A percentile compares a stretch with the other conserved stretches of the same genome.
These are phyloP conservation scores for Diaporthe destruens DNA, from an alignment of 2,329 filamentous ascomycete genomes.

Conservation along the genomic window DNA sequence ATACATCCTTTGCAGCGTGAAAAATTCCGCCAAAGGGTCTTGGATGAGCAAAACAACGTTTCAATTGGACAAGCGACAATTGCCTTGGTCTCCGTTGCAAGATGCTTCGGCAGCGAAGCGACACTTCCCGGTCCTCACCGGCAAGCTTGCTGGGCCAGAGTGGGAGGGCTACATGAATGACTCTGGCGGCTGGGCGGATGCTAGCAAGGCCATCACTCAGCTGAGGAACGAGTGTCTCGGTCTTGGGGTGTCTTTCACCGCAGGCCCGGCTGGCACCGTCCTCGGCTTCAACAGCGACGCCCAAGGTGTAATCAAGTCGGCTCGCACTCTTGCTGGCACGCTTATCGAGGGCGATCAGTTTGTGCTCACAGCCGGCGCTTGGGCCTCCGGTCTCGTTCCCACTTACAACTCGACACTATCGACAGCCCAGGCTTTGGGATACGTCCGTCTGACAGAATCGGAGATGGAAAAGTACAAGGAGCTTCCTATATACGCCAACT, in stretches of 20 bases:
- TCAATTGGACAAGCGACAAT: background rate
- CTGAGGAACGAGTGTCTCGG: background rate
- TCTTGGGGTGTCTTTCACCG: background rate
- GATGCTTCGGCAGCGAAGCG: background rate
- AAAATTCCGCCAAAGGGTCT: background rate
- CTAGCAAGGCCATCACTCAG: slow-evolving; percentile 4
- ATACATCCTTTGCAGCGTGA: background rate
- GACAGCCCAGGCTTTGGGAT: background rate
- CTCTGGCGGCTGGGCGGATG: background rate
- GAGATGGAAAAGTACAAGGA: slow-evolving; percentile 6
- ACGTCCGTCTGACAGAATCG: slow-evolving; percentile 10
- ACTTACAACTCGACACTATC: slow-evolving; percentile 7
- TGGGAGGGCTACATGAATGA: background rate
- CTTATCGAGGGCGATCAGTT: slow-evolving; percentile 1
- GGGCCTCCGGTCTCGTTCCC: slow-evolving; percentile 6
- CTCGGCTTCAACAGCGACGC: slow-evolving; percentile 16
- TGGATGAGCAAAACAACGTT: slow-evolving; percentile 3
- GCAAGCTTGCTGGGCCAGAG: background rate
- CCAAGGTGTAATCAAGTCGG: background rate
- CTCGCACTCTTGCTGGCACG: background rate
- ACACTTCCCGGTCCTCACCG: slow-evolving; percentile 6
- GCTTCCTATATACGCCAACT: slow-evolving; percentile 4
- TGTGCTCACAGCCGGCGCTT: slow-evolving; percentile 2
- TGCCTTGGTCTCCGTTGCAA: background rate
- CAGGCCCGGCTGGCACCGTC: slow-evolving; percentile 2